phyloP scores from a whole-genome alignment of 148 eudicot genomes.

The Chenopodium berlandieri region DNA sequence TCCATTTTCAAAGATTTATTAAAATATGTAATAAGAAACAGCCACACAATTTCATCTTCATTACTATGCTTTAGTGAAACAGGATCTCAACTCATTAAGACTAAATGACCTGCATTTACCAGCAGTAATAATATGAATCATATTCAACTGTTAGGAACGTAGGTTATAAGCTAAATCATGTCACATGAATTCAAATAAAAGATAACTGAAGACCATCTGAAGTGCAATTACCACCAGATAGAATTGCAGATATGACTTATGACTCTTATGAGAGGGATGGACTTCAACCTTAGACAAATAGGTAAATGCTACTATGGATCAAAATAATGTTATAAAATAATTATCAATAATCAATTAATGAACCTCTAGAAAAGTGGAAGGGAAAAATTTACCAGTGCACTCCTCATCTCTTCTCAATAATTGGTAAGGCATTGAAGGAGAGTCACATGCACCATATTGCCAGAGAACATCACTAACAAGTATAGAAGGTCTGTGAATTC shows the following conservation, averaged over 20 bases:
- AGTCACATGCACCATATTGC: slow-evolving; percentile 56
- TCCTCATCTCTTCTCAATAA: slow-evolving; percentile 52
- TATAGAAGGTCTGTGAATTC: slow-evolving; percentile 71
- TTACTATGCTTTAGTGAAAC: not conserved
- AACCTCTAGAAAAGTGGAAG: not conserved
- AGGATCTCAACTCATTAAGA: not conserved
- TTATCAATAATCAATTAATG: not conserved
- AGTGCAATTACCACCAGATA: not conserved
- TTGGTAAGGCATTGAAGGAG: slow-evolving; percentile 48
- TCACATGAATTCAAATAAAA: no score
- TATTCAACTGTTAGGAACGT: not conserved
- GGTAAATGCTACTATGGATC: not conserved
- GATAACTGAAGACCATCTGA: not conserved
- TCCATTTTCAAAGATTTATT: not conserved
- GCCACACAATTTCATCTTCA: not conserved
- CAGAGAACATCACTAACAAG: slow-evolving; percentile 84
- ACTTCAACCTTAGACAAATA: not conserved
- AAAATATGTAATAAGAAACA: not conserved
- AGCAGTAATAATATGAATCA: no score
- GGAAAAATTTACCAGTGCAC: slow-evolving; percentile 48
- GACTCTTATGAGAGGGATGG: not conserved
- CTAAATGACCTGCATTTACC: not conserved
- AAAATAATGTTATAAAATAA: not conserved
- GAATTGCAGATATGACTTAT: not conserved
- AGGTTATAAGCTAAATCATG: not conserved